Evolutionary conservation across 305 asterid genomes (phyloP), one percentile per base, ranked within the genome.

Genomic region (Striga hermonthica): DNA sequence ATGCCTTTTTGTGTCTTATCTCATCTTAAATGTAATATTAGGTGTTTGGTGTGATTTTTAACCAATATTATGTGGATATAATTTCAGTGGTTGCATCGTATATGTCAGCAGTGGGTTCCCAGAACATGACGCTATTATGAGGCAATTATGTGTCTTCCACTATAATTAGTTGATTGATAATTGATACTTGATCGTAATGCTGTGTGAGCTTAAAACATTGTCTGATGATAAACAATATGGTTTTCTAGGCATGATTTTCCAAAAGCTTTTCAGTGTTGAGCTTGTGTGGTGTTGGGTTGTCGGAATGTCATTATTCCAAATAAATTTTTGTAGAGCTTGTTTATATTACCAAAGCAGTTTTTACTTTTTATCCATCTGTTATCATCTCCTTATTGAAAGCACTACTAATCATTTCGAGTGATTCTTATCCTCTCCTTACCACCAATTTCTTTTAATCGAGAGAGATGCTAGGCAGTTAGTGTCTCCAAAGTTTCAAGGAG

Each of bases 261-360:
- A 5, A 40, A 9, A n/a, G 44, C 34, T 43, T 15, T 52, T 6
- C 34, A 49, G 10, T 38, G 39, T 54, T 70, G 12, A 28, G 41
- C 16, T 10, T 57, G 13, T 2, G 62, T 28, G 37, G 64, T 65
- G 55, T 43, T 40, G 64, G 39, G 63, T 41, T 22, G 64, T 40
- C 43, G 49, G 57, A 11, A 9, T 64, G 39, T 47, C 55, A 57
- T 43, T 4, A 36, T 47, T 50, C 1, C 41, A 31, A 5, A 15
- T 62, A 53, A 55, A 31, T 37, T 3, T 50, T 6, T 64, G n/a
- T 6, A 7, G n/a, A 64, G 22, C 53, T 57, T 65, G 48, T 39
- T n/a, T 49, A 57, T 34, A 57, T 34, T 43, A 35, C n/a, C 47
- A 55, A 48, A 55, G 4, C 53, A 22, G 2, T 48, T 63, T 35